Evolutionary conservation across 495 filamentous ascomycete species (phyloP).

Genomic region (Filosporella fistucella): DNA sequence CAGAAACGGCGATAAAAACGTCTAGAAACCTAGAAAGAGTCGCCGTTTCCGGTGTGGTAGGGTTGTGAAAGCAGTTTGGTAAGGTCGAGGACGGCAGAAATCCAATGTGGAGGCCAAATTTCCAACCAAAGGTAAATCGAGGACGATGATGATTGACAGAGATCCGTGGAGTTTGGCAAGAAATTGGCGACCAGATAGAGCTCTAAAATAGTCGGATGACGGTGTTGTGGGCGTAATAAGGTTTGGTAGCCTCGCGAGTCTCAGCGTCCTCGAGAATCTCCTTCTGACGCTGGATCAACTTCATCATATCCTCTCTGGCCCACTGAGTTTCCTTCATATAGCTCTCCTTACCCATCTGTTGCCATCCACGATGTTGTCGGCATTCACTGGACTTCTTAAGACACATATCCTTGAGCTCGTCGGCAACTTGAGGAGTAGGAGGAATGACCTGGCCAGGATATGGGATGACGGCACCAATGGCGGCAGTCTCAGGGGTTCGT

Average conservation of each 20-base stretch:
- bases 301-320: slow-evolving; percentile 4
- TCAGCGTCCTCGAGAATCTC: slow-evolving; percentile 21
- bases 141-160: too few species aligned
- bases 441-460: slow-evolving; percentile 10
- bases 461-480: slow-evolving; percentile 3
- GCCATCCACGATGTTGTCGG: slow-evolving; percentile 10
- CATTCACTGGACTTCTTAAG: slow-evolving; percentile 7
- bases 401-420: slow-evolving; percentile 15
- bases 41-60: too few species aligned
- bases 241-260: slow-evolving; percentile 15
- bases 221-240: slow-evolving; percentile 14
- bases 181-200: too few species aligned
- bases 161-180: too few species aligned
- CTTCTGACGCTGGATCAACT: background rate
- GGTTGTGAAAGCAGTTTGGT: too few species aligned
- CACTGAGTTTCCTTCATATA: background rate
- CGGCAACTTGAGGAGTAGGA: background rate
- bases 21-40: too few species aligned
- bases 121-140: too few species aligned
- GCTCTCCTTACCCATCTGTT: slow-evolving; percentile 4
- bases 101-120: too few species aligned
- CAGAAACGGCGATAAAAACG: too few species aligned
- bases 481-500: slow-evolving; percentile 11
- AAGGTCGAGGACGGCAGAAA: too few species aligned
- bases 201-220: slow-evolving; percentile 15